Evolutionary conservation across 768 basidiomycete genomes (phyloP).

Genomic region (Grammothele lineata): DNA sequence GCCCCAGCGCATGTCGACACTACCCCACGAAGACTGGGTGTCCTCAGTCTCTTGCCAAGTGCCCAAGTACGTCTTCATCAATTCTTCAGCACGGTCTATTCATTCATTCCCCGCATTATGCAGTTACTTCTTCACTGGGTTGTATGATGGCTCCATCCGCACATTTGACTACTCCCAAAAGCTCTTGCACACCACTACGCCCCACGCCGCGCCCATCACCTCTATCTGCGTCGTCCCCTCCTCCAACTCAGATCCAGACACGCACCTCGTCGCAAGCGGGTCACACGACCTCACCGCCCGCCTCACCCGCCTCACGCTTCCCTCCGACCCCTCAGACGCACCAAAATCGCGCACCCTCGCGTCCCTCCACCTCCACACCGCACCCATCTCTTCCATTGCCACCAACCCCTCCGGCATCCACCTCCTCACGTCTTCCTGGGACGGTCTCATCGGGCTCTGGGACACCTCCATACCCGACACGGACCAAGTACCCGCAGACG

Average conservation of each 20-base stretch:
- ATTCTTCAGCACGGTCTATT: slow-evolving; percentile 38
- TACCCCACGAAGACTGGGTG: slow-evolving; percentile 94
- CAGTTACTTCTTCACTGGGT: slow-evolving; percentile 71
- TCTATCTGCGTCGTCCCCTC: slow-evolving; percentile 53
- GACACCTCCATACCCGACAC: slow-evolving; percentile 53
- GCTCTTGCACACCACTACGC: slow-evolving; percentile 40
- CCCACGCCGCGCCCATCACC: slow-evolving; percentile 66
- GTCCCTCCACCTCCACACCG: slow-evolving; percentile 80
- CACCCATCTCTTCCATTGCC: slow-evolving; percentile 69
- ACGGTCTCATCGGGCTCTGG: slow-evolving; percentile 81
- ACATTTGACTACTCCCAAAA: slow-evolving; percentile 69
- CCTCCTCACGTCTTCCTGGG: slow-evolving; percentile 85
- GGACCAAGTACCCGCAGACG: slow-evolving; percentile 59
- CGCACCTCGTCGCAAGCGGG: slow-evolving; percentile 53
- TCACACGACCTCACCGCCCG: slow-evolving; percentile 79
- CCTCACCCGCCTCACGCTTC: slow-evolving; percentile 36
- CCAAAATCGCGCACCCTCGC: slow-evolving; percentile 43
- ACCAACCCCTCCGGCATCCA: slow-evolving; percentile 51
- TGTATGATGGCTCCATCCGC: slow-evolving; percentile 77
- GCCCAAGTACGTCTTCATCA: slow-evolving; percentile 39
- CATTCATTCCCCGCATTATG: too few relatives aligned
- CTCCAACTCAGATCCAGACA: slow-evolving; percentile 23
- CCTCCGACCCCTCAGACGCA: slow-evolving; percentile 13
- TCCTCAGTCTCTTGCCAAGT: slow-evolving; percentile 67
- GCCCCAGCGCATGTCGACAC: slow-evolving; percentile 71